phyloP scores from a whole-genome alignment of 805 yeast species.

The Yarrowia sp. region DNA sequence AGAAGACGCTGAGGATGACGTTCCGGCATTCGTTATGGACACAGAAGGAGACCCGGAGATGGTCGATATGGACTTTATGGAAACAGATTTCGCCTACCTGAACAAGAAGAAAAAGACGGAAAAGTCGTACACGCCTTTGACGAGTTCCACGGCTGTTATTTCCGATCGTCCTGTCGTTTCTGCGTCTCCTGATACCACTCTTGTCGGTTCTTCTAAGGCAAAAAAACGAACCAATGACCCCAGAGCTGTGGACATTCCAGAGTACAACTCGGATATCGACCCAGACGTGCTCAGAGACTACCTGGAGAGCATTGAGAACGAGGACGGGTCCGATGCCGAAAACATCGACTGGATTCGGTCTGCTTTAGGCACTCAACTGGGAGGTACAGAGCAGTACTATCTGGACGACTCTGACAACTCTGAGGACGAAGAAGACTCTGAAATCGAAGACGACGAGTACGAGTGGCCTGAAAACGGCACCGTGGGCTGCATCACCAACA shows the following conservation, averaged over 20 bases:
- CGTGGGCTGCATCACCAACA: not conserved
- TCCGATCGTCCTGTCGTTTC: not conserved
- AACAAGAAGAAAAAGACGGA: not conserved
- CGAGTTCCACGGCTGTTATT: not conserved
- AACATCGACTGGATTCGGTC: conserved; percentile 23
- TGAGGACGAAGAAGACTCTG: not conserved
- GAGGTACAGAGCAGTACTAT: not conserved
- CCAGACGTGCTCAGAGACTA: not conserved
- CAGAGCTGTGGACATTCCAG: not conserved
- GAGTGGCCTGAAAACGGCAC: conserved; percentile 12
- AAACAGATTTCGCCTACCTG: conserved; percentile 17
- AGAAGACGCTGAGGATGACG: not conserved
- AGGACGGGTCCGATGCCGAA: not conserved
- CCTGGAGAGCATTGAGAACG: not conserved
- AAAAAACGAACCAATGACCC: not conserved
- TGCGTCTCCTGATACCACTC: not conserved
- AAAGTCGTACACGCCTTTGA: not conserved
- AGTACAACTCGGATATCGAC: conserved; percentile 16
- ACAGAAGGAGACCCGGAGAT: conserved; percentile 9
- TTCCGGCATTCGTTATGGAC: conserved; percentile 9
- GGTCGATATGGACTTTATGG: conserved; percentile 22
- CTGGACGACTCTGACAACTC: not conserved
- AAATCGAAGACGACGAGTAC: not conserved
- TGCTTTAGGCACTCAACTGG: conserved; percentile 4
- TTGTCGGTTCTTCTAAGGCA: not conserved